A percentile compares a stretch with the other conserved stretches of the same genome.
Evolutionary conservation across 2,329 filamentous ascomycete species (phyloP).

Genomic region (Penicillium brevicompactum): DNA sequence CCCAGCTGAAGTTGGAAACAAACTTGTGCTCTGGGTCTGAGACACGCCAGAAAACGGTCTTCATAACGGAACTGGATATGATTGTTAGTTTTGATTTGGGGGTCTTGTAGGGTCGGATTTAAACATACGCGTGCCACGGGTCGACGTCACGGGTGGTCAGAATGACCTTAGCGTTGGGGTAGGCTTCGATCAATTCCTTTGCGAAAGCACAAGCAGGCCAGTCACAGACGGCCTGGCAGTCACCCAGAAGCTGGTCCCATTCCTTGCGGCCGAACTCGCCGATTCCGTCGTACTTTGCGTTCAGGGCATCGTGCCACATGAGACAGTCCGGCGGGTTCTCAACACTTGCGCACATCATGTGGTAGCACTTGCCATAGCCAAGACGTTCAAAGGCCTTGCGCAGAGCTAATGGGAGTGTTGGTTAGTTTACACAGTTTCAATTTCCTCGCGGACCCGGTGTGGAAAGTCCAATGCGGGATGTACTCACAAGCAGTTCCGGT

Average conservation of each 20-base stretch:
- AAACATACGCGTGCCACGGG: constrained; percentile 58
- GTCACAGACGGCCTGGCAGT: constrained; percentile 69
- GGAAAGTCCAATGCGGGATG: not conserved
- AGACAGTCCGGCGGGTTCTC: constrained; percentile 69
- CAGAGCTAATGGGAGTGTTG: constrained; percentile 51
- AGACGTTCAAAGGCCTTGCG: constrained; percentile 66
- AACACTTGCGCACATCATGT: constrained; percentile 71
- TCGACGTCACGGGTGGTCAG: constrained; percentile 68
- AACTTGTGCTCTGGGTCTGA: constrained; percentile 63
- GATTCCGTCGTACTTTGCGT: constrained; percentile 63
- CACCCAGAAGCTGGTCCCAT: constrained; percentile 69
- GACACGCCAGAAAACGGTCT: constrained; percentile 68
- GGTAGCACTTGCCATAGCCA: constrained; percentile 70
- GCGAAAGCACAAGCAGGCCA: constrained; percentile 69
- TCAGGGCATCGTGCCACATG: constrained; percentile 71
- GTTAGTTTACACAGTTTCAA: constrained; percentile 8
- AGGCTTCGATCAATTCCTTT: constrained; percentile 69
- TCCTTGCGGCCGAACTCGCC: constrained; percentile 66
- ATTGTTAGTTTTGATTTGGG: not conserved
- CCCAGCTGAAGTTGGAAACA: constrained; percentile 63
- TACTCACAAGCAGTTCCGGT: constrained; percentile 70
- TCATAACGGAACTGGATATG: constrained; percentile 57
- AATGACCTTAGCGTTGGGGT: constrained; percentile 72
- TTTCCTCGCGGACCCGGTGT: not conserved
- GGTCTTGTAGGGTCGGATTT: not conserved